These are phyloP conservation scores for Abelmoschus esculentus DNA, from an alignment of 345 rosid genomes.

Conservation along the genomic window DNA sequence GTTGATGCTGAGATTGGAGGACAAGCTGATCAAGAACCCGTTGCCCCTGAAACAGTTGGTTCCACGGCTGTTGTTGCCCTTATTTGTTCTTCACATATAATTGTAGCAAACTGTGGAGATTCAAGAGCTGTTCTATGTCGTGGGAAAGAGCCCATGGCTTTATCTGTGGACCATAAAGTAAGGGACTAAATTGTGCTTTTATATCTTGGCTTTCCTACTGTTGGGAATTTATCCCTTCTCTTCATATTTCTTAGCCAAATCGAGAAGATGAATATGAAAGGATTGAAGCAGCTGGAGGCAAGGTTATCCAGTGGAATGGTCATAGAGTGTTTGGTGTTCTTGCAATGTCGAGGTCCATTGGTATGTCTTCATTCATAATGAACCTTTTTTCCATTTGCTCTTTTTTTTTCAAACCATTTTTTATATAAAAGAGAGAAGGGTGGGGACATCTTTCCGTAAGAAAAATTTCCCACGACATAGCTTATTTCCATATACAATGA, in stretches of 20 bases:
- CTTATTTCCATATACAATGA: neutral
- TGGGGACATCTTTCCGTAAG: neutral
- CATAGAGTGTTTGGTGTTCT: constrained; percentile 96
- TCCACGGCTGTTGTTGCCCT: constrained; percentile 91
- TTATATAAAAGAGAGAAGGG: neutral
- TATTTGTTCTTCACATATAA: constrained; percentile 73
- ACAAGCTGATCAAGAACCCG: constrained; percentile 35
- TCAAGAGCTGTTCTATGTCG: constrained; percentile 93
- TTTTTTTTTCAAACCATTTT: neutral
- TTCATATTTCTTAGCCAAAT: constrained; percentile 54
- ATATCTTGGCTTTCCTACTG: neutral
- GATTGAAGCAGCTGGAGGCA: constrained; percentile 95
- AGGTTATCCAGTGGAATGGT: constrained; percentile 95
- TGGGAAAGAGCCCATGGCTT: constrained; percentile 83
- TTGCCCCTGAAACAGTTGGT: constrained; percentile 96
- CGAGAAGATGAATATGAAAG: constrained; percentile 92
- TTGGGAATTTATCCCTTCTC: neutral
- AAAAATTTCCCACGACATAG: neutral
- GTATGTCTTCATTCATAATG: constrained; percentile 29
- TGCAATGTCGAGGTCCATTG: constrained; percentile 96
- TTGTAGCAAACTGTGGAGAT: constrained; percentile 94
- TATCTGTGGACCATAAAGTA: constrained; percentile 95
- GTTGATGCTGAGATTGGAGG: constrained; percentile 85
- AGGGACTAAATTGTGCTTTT: constrained; percentile 3
- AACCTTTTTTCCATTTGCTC: neutral